Evolutionary conservation across 352 stramenopile species (phyloP).

Genomic region (Aphanomyces invadans): DNA sequence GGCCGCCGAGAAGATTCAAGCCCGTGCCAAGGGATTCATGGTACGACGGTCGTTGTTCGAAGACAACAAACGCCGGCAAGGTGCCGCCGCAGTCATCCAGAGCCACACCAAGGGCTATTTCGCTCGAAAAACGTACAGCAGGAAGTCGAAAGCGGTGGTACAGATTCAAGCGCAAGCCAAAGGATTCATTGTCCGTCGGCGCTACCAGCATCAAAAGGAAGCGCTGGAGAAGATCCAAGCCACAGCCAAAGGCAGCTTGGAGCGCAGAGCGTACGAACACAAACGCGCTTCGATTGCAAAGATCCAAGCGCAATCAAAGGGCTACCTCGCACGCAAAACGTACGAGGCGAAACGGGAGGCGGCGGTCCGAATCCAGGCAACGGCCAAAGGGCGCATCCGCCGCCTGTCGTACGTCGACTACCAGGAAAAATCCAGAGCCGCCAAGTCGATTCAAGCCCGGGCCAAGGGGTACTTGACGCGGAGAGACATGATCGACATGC

Average conservation of each 20-base stretch:
- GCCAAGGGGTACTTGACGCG: slow-evolving; percentile 11
- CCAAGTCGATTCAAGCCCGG: slow-evolving; percentile 17
- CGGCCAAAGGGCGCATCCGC: slow-evolving; percentile 1
- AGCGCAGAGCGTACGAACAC: not conserved
- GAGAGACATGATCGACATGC: not conserved
- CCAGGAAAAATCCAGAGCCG: slow-evolving; percentile 5
- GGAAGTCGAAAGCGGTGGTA: not conserved
- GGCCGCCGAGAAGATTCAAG: slow-evolving; percentile 15
- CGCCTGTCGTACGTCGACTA: slow-evolving; percentile 3
- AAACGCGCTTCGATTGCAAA: slow-evolving; percentile 19
- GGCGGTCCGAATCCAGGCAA: slow-evolving; percentile 5
- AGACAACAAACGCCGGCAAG: not conserved
- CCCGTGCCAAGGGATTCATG: slow-evolving; percentile 10
- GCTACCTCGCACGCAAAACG: slow-evolving; percentile 6
- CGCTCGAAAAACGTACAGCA: not conserved
- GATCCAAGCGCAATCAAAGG: slow-evolving; percentile 22
- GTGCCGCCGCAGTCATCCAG: not conserved
- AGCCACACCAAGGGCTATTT: slow-evolving; percentile 5
- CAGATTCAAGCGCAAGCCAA: slow-evolving; percentile 4
- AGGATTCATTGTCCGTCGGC: not conserved
- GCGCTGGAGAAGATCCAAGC: slow-evolving; percentile 14
- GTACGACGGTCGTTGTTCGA: not conserved
- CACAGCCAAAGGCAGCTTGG: slow-evolving; percentile 2
- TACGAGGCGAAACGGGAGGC: not conserved
- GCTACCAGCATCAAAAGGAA: not conserved